phyloP scores from a whole-genome alignment of 768 basidiomycete species.

The Collybia sordida region DNA sequence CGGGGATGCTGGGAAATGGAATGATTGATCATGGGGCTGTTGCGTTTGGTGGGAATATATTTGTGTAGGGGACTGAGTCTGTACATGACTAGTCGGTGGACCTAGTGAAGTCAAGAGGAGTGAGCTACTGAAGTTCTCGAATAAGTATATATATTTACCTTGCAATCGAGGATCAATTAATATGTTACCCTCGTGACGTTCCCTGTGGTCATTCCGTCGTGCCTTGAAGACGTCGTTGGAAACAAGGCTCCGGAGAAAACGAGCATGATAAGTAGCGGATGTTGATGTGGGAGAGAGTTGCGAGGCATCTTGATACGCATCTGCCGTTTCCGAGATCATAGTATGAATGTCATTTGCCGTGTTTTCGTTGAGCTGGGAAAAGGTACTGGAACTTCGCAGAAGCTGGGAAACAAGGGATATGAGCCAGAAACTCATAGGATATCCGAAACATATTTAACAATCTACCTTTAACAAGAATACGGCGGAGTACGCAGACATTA shows the following conservation, averaged over 20 bases:
- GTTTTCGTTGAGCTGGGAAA: conserved; percentile 56
- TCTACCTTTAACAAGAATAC: conserved; percentile 69
- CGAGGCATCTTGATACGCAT: conserved; percentile 77
- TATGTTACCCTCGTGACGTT: conserved; percentile 36
- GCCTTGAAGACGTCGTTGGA: conserved; percentile 59
- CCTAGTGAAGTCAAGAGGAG: conserved; percentile 17
- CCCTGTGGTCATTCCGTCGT: conserved; percentile 39
- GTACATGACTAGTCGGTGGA: conserved; percentile 19
- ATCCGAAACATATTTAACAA: conserved; percentile 23
- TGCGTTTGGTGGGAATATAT: conserved; percentile 34
- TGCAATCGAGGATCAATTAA: conserved; percentile 58
- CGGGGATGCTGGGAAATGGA: conserved; percentile 43
- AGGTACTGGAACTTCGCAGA: conserved; percentile 61
- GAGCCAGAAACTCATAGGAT: conserved; percentile 2
- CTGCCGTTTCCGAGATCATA: conserved; percentile 67
- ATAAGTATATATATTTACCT: conserved; percentile 34
- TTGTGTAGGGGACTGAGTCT: conserved; percentile 28
- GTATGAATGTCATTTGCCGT: conserved; percentile 64
- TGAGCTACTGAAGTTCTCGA: conserved; percentile 2
- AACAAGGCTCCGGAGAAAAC: conserved; percentile 73
- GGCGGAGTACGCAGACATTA: conserved; percentile 86
- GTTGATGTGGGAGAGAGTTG: conserved; percentile 57
- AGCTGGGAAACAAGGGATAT: conserved; percentile 42
- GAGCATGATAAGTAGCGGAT: conserved; percentile 74
- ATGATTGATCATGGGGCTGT: conserved; percentile 32